Conservation (phyloP, 108 stramenopile species). For the Nitzschia putrida region DNA sequence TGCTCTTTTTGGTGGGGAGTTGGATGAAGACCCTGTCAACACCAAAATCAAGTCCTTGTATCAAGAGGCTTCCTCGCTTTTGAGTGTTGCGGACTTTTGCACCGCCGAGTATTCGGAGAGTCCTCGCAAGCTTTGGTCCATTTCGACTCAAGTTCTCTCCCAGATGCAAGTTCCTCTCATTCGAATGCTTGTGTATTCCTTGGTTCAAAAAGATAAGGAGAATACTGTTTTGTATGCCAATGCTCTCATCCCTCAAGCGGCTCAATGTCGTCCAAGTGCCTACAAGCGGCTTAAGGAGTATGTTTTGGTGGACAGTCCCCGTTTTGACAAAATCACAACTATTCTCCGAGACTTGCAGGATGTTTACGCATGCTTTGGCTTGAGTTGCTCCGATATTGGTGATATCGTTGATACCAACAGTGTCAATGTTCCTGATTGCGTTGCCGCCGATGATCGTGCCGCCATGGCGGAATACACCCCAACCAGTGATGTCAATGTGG, state of each 20-base stretch:
- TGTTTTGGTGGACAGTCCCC: conserved; percentile 46
- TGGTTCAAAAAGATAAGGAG: conserved; percentile 40
- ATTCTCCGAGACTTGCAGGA: conserved; percentile 55
- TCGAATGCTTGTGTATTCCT: conserved; percentile 67
- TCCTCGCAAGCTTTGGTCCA: conserved; percentile 49
- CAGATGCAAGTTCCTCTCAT: conserved; percentile 71
- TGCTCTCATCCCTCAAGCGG: conserved; percentile 76
- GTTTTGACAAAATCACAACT: conserved; percentile 51
- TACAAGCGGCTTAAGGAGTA: conserved; percentile 66
- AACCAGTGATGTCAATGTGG: conserved; percentile 44
- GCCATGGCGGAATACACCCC: conserved; percentile 69
- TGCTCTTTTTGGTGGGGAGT: conserved; percentile 38
- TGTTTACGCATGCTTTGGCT: conserved; percentile 73
- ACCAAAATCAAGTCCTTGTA: conserved; percentile 57
- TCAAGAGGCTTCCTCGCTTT: conserved; percentile 45
- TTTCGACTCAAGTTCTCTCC: conserved; percentile 57
- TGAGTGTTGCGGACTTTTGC: conserved; percentile 44
- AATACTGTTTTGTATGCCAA: conserved; percentile 56
- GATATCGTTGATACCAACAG: conserved; percentile 17
- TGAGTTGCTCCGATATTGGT: conserved; percentile 75
- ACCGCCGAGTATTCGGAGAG: conserved; percentile 42
- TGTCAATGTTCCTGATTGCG: conserved; percentile 23
- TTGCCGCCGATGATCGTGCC: conserved; percentile 20
- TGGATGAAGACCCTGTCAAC: conserved; percentile 58
- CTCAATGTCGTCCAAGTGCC: conserved; percentile 70